Evolutionary conservation across 2,329 filamentous ascomycete species (phyloP).

Genomic region (Aspergillus thermomutatus): DNA sequence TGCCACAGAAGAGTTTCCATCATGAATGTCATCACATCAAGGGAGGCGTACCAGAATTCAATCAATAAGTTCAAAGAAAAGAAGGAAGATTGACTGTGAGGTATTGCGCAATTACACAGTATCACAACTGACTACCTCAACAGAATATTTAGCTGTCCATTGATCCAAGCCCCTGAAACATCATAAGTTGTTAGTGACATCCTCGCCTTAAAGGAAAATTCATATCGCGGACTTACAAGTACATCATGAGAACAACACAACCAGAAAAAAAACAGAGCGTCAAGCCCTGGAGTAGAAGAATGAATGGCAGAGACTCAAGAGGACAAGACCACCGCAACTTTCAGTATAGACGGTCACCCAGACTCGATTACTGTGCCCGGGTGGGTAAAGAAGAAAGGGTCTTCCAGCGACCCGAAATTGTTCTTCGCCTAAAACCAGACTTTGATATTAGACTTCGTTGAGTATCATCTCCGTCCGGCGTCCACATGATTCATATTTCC

Average conservation of each 20-base stretch:
- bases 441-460: conserved; percentile 15
- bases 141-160: conserved; percentile 6
- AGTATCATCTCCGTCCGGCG: conserved; percentile 9
- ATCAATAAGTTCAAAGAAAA: conserved; percentile 15
- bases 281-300: conserved; percentile 25
- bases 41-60: conserved; percentile 18
- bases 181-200: conserved; percentile 9
- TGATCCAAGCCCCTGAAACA: conserved; percentile 13
- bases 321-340: conserved; percentile 9
- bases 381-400: conserved; percentile 20
- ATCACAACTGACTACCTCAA: conserved; percentile 25
- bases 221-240: conserved; percentile 17
- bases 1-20: conserved; percentile 1
- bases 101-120: conserved; percentile 18
- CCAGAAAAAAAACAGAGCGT: conserved; percentile 23
- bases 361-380: conserved; percentile 11
- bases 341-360: conserved; percentile 7
- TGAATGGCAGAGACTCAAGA: conserved; percentile 15
- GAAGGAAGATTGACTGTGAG: conserved; percentile 12
- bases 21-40: conserved; percentile 1
- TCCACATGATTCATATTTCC: not conserved
- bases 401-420: conserved; percentile 16
- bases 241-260: conserved; percentile 4
- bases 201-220: not conserved
- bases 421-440: conserved; percentile 15